Conservation (phyloP, 2,329 filamentous ascomycete genomes). For the Zelopaecilomyces penicillatus region DNA sequence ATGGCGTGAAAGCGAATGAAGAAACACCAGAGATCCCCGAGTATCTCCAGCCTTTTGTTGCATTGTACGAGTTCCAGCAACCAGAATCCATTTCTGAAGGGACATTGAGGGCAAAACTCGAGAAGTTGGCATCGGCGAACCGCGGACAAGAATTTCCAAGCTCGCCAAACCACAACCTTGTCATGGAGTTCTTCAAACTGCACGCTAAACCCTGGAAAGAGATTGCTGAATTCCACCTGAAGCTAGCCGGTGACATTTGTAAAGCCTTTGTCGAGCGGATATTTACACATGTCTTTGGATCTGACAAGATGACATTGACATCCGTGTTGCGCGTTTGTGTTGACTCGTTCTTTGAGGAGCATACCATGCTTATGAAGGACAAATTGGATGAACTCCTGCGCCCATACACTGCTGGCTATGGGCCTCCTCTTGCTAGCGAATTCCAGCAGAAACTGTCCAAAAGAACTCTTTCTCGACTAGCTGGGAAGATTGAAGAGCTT, state of each 20-base stretch:
- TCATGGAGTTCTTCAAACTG: constrained; percentile 29
- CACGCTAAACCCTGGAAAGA: constrained; percentile 30
- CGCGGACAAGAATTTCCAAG: constrained; percentile 34
- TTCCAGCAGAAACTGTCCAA: no score
- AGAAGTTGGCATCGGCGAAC: constrained; percentile 25
- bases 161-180: constrained; percentile 26
- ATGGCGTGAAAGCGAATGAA: background rate
- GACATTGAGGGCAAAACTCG: constrained; percentile 19
- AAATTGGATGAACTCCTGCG: no score
- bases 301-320: constrained; percentile 3
- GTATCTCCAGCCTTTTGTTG: constrained; percentile 21
- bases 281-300: constrained; percentile 23
- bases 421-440: no score
- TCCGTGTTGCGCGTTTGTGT: constrained; percentile 1
- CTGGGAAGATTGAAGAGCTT: no score
- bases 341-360: background rate
- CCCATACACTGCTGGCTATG: no score
- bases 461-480: no score
- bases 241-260: constrained; percentile 17
- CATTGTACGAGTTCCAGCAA: constrained; percentile 13
- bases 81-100: constrained; percentile 15
- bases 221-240: constrained; percentile 29
- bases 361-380: no score
- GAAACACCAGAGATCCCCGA: constrained; percentile 10
- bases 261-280: constrained; percentile 30